Conservation (phyloP, 2,329 filamentous ascomycete species). For the Trichoderma arundinaceum region DNA sequence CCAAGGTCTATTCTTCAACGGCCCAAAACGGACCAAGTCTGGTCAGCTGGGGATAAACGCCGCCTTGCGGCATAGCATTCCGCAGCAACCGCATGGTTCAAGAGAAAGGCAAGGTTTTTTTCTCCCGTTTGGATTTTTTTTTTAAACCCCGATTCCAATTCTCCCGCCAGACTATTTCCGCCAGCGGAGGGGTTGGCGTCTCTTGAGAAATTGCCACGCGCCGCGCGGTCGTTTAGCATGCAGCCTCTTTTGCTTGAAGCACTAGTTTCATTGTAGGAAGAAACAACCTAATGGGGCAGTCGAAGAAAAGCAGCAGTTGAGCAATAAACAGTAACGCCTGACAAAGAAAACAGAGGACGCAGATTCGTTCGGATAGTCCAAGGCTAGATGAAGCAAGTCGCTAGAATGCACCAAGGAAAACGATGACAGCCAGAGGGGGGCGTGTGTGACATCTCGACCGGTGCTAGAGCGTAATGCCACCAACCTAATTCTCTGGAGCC, state of each 20-base stretch:
- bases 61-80: not conserved
- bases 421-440: not conserved
- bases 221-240: conserved; percentile 18
- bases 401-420: conserved; percentile 4
- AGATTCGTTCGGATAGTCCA: not conserved
- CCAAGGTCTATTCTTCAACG: not conserved
- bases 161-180: conserved; percentile 5
- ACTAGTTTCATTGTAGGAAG: not conserved
- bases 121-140: not conserved
- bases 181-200: conserved; percentile 10
- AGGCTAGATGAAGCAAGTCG: not conserved
- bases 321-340: not conserved
- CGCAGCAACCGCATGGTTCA: conserved; percentile 8
- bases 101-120: not conserved
- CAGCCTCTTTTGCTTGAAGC: conserved; percentile 12
- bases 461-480: conserved; percentile 22
- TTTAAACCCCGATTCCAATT: not conserved
- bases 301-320: not conserved
- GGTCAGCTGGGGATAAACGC: not conserved
- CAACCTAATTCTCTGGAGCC: conserved; percentile 24
- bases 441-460: conserved; percentile 10
- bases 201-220: conserved; percentile 17
- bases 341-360: not conserved
- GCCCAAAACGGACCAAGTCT: not conserved
- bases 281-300: not conserved